Base-by-base conservation (phyloP, 1,139 yeast genomes). In the Geotrichum fermentans region DNA sequence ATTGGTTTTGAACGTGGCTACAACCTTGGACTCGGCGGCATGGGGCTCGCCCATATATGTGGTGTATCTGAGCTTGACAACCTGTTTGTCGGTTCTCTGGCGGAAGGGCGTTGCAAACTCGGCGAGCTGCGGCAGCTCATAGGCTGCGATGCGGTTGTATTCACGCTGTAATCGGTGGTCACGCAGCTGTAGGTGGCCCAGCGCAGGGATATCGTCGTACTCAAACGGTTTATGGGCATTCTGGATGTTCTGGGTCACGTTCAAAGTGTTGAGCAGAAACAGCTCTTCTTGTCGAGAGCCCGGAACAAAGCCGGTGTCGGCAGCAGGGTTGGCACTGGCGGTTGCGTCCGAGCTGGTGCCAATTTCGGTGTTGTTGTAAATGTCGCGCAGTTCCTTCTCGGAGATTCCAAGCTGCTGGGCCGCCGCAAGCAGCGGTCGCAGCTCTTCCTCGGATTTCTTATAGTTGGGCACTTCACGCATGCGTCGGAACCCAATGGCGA, bases 61-160 rank as follows among this genome's bases (percentile, higher is more conserved):
- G 28, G 82, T 78, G 70, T 82, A 89, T 56, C 82, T 79, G 64
- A 86, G 83, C 46, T 72, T 73, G 37, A 89, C 87, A 29, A 77
- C 71, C 41, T 78, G 75, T 4, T 61, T 58, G 20, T 60, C 56
- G 5, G 74, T 57, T 13, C 68, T 68, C 21, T 83, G 83, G 35
- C 60, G 64, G 67, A 80, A 54, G 13, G 56, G 58, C 26, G 58
- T 43, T 50, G 63, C 56, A 50, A 58, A 83, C 65, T 87, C 80
- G 41, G 83, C 80, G 56, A 92, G 74, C 52, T 82, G 77, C 2
- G 98, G 98, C 73, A 90, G 76, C 66, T 90, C 97, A 68, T 83
- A 92, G 0, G 97, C 97, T 29, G 94, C 85, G 35, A 87, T 73
- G 60, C 97, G 77, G 61, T 82, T 83, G 61, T 83, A 79, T 50